Evolutionary conservation across 1,284 basidiomycete genomes (phyloP), one percentile per base, ranked within the genome.

Genomic region (Boletus sp.): DNA sequence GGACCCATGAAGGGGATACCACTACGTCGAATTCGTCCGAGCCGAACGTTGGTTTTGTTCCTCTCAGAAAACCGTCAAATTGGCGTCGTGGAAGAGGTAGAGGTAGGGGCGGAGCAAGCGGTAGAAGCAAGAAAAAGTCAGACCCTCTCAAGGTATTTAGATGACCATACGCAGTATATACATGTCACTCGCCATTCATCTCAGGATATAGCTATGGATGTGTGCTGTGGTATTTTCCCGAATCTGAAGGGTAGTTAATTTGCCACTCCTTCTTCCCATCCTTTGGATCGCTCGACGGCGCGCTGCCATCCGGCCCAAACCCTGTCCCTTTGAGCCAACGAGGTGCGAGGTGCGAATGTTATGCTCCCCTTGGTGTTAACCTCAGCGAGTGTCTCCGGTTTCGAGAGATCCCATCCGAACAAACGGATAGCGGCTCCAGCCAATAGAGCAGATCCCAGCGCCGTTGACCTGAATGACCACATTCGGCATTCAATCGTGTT

Each of bases 381-480:
- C 59, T 91, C 80, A 10, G 70, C 69, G n/a, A 99, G 75, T 20
- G 94, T 94, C 66, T 91, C 84, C 0, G 94, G 94, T 46, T 82
- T 80, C 52, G 72, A 76, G 48, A 98, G 69, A 67, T 98, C 85
- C 96, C 95, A 99, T n/a, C 94, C 95, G 60, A 91, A 95, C 23
- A 98, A 73, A 5, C 80, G 75, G 27, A 98, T 78, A 1, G 95
- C 94, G 34, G 89, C 81, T 13, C 90, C 96, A 13, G 96, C 95
- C n/a, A 97, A 80, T 34, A 99, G 73, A 16, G 96, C 96, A 8
- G 93, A 92, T n/a, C 95, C 95, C 33, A 99, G 75, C 5, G 96
- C 95, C 6, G 95, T 99, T 8, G 91, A 94, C 67, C 88, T 91
- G 53, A 43, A 44, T 36, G 42, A 12, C 39, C 23, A 54, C 33